These are phyloP conservation scores for Fusarium clavum DNA, from an alignment of 2,329 filamentous ascomycete species.

Conservation along the genomic window DNA sequence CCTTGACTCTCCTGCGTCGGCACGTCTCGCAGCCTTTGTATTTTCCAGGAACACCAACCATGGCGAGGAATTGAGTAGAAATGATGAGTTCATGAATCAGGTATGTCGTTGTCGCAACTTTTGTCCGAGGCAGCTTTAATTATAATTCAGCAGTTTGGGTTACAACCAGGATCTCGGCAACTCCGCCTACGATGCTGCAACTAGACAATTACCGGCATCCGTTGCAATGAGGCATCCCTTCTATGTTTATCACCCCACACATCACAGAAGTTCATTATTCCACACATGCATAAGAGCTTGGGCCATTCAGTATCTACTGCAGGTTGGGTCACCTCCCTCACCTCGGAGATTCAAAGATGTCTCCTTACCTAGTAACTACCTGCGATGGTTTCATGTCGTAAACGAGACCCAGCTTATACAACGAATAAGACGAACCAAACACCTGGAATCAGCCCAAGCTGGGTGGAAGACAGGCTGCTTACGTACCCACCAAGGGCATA, in stretches of 20 bases:
- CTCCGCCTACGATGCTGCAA: slow-evolving; percentile 28
- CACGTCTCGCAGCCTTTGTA: slow-evolving; percentile 75
- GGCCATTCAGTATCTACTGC: not conserved
- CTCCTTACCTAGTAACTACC: slow-evolving; percentile 33
- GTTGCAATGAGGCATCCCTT: slow-evolving; percentile 36
- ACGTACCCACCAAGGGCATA: slow-evolving; percentile 40
- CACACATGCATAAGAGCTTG: slow-evolving; percentile 18
- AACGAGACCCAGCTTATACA: slow-evolving; percentile 34
- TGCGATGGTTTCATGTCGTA: slow-evolving; percentile 39
- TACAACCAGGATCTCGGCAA: slow-evolving; percentile 21
- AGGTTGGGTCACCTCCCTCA: slow-evolving; percentile 10
- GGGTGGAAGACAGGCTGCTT: slow-evolving; percentile 32
- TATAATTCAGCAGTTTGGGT: slow-evolving; percentile 4
- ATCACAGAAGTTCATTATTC: slow-evolving; percentile 28
- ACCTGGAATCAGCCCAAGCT: slow-evolving; percentile 24
- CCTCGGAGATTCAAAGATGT: slow-evolving; percentile 21
- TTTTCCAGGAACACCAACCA: slow-evolving; percentile 73
- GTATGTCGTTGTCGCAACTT: not conserved
- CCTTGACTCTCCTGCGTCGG: slow-evolving; percentile 68
- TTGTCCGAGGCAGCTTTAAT: slow-evolving; percentile 1
- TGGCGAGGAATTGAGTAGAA: slow-evolving; percentile 47
- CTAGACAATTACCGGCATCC: slow-evolving; percentile 36
- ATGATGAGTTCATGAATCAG: slow-evolving; percentile 1
- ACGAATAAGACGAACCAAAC: slow-evolving; percentile 38
- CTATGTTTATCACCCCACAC: slow-evolving; percentile 41